Evolutionary conservation across 441 rosid genomes (phyloP).

Genomic region (Gossypium armourianum): DNA sequence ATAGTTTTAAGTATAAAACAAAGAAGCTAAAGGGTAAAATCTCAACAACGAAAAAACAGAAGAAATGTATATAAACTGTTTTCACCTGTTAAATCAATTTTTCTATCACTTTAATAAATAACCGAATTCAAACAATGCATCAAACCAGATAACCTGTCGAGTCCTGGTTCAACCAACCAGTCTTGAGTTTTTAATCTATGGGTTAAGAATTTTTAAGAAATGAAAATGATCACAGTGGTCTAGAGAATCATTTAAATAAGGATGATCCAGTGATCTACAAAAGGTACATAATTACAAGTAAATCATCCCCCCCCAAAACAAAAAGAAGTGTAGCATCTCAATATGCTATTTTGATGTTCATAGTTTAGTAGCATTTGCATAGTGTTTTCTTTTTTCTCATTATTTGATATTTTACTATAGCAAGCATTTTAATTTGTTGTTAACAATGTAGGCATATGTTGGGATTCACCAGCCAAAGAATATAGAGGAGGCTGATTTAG

Average conservation of each 20-base stretch:
- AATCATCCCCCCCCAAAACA: not conserved
- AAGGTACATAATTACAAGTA: not conserved
- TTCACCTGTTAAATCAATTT: too few relatives aligned
- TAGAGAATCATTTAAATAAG: not conserved
- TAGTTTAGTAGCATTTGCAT: not conserved
- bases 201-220: not conserved
- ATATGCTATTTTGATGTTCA: not conserved
- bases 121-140: not conserved
- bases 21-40: not conserved
- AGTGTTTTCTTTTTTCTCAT: not conserved
- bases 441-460: conserved; percentile 54
- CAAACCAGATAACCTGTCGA: not conserved
- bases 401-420: conserved; percentile 9
- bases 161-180: not conserved
- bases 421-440: conserved; percentile 13
- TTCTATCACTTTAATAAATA: not conserved
- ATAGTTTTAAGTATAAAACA: not conserved
- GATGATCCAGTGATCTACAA: not conserved
- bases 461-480: conserved; percentile 82
- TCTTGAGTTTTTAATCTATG: not conserved
- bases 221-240: not conserved
- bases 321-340: not conserved
- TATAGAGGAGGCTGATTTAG: conserved; percentile 73
- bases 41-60: not conserved
- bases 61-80: not conserved